A percentile compares a stretch with the other conserved stretches of the same genome.
Conservation (phyloP, 306 rosid genomes). For the Luffa acutangula region DNA sequence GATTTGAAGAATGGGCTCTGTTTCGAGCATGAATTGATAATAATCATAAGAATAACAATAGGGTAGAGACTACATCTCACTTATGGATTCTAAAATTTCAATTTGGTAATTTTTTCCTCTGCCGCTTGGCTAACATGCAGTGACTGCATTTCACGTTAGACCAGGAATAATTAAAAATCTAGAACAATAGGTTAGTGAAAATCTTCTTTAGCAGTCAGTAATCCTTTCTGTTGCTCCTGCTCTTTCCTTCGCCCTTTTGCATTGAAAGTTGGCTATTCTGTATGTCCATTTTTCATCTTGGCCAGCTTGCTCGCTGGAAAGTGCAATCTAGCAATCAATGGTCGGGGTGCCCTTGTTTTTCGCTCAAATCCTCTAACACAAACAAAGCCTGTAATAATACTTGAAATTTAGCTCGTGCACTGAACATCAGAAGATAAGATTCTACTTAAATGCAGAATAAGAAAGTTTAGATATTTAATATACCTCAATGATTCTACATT, state of each 20-base stretch:
- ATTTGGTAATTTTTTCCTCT: conserved; percentile 3
- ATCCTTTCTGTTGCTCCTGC: neutral
- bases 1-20: conserved; percentile 15
- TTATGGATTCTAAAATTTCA: conserved; percentile 11
- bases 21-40: conserved; percentile 16
- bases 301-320: conserved; percentile 67
- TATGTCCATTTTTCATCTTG: neutral
- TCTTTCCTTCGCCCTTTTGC: neutral
- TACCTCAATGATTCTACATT: neutral
- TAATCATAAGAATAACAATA: conserved; percentile 2
- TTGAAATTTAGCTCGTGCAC: neutral
- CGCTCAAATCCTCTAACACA: conserved; percentile 86
- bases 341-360: conserved; percentile 58
- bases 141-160: conserved; percentile 18
- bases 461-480: neutral
- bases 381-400: conserved; percentile 43
- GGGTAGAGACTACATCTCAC: conserved; percentile 12
- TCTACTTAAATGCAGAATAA: neutral
- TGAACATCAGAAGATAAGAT: neutral
- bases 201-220: conserved; percentile 9
- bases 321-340: conserved; percentile 69
- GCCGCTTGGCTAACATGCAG: conserved; percentile 20
- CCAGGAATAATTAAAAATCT: conserved; percentile 6
- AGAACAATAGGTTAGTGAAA: conserved; percentile 7
- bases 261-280: neutral